A percentile compares a stretch with the other conserved stretches of the same genome.
Conservation (phyloP, 257 asterid species). For the Plantago ovata region DNA sequence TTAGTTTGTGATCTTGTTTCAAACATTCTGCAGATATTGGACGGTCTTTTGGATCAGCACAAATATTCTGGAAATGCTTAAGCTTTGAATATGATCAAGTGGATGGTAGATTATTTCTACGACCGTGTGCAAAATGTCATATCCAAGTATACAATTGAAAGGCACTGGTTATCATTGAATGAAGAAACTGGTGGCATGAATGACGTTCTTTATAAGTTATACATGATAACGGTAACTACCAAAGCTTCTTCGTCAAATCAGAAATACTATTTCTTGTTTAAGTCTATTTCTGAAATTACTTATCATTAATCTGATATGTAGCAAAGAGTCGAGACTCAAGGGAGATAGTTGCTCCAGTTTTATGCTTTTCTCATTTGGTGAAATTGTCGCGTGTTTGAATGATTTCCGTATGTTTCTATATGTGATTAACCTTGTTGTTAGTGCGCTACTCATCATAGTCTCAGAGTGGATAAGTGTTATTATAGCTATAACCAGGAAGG, state of each 20-base stretch:
- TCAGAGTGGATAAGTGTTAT: too few relatives aligned
- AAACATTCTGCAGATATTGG: constrained; percentile 58
- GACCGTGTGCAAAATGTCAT: constrained; percentile 73
- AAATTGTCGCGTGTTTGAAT: too few relatives aligned
- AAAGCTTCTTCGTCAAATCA: constrained; percentile 5
- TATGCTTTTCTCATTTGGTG: too few relatives aligned
- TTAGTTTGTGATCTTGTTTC: constrained; percentile 16
- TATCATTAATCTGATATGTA: neutral
- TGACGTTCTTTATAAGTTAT: constrained; percentile 71
- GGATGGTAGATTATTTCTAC: constrained; percentile 87
- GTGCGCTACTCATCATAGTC: too few relatives aligned
- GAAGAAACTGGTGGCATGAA: constrained; percentile 99
- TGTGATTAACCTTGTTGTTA: too few relatives aligned
- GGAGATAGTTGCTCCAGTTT: neutral
- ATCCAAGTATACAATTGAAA: constrained; percentile 55
- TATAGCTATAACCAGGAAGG: too few relatives aligned
- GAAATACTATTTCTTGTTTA: neutral
- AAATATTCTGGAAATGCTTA: constrained; percentile 42
- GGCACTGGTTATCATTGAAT: constrained; percentile 78
- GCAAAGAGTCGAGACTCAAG: neutral
- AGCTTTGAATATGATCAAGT: constrained; percentile 54
- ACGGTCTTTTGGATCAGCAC: constrained; percentile 94
- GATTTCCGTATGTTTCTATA: too few relatives aligned
- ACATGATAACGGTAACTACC: constrained; percentile 57
- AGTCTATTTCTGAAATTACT: neutral